These are phyloP conservation scores for Coniferiporia weirii DNA, from an alignment of 1,284 basidiomycete species.

Conservation along the genomic window DNA sequence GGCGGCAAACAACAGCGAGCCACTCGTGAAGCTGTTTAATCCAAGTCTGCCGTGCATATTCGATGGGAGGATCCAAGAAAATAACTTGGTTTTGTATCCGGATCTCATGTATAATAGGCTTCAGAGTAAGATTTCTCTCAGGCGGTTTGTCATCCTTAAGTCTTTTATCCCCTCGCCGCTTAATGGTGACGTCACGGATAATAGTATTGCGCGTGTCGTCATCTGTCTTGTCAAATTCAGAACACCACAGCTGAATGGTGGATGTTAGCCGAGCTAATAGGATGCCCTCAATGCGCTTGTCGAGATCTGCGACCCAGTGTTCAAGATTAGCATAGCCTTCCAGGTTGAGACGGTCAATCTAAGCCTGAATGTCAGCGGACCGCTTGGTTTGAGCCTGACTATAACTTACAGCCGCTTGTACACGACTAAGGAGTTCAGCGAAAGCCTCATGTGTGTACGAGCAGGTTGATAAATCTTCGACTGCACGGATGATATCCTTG, in stretches of 20 bases:
- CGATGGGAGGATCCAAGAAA: slow-evolving; percentile 96
- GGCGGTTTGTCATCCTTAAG: slow-evolving; percentile 69
- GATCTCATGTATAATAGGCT: slow-evolving; percentile 89
- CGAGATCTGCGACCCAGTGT: slow-evolving; percentile 88
- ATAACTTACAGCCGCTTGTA: slow-evolving; percentile 77
- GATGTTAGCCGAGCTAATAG: slow-evolving; percentile 74
- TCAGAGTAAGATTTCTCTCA: slow-evolving; percentile 53
- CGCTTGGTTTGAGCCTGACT: not conserved
- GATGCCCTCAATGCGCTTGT: slow-evolving; percentile 81
- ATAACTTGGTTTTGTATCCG: slow-evolving; percentile 98
- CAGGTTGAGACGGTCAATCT: slow-evolving; percentile 92
- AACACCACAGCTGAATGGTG: slow-evolving; percentile 85
- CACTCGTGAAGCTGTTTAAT: slow-evolving; percentile 88
- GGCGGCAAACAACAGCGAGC: slow-evolving; percentile 88
- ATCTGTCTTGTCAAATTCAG: slow-evolving; percentile 73
- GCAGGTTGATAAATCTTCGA: slow-evolving; percentile 87
- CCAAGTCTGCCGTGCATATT: slow-evolving; percentile 90
- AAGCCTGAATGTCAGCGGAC: not conserved
- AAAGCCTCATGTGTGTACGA: slow-evolving; percentile 83
- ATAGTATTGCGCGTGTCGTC: slow-evolving; percentile 54
- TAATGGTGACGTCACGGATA: slow-evolving; percentile 52
- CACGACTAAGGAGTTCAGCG: slow-evolving; percentile 66
- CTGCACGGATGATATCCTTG: slow-evolving; percentile 76
- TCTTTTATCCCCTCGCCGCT: slow-evolving; percentile 60
- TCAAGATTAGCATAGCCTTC: slow-evolving; percentile 98